Conservation (phyloP, 2,329 filamentous ascomycete genomes). For the Penicillium sp. region DNA sequence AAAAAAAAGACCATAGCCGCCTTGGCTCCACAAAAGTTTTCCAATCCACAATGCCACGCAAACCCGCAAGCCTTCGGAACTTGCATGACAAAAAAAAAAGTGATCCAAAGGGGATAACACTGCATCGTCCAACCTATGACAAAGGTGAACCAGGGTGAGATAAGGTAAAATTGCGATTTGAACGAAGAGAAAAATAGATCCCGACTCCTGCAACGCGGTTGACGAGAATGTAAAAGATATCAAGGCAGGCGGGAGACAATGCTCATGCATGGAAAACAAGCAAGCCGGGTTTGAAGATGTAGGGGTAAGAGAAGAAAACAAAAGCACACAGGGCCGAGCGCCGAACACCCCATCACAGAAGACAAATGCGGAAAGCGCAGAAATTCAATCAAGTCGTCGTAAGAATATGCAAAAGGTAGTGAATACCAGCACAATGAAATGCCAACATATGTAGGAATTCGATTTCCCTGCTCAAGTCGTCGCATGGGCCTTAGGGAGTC, state of each 20-base stretch:
- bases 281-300: constrained; percentile 13
- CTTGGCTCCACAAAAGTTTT: background rate
- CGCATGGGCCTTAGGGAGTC: constrained; percentile 18
- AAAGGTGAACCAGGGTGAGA: constrained; percentile 2
- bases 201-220: constrained; percentile 24
- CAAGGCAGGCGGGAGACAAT: constrained; percentile 23
- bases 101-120: background rate
- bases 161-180: constrained; percentile 21
- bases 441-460: constrained; percentile 33
- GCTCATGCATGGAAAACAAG: constrained; percentile 18
- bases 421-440: constrained; percentile 37
- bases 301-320: constrained; percentile 15
- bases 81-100: constrained; percentile 3
- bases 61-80: background rate
- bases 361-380: constrained; percentile 30
- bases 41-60: constrained; percentile 1
- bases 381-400: constrained; percentile 31
- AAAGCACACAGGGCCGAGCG: constrained; percentile 23
- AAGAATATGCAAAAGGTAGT: constrained; percentile 35
- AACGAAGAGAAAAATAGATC: constrained; percentile 20
- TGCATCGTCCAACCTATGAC: background rate
- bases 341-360: constrained; percentile 29
- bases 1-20: constrained; percentile 3
- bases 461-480: constrained; percentile 21
- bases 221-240: constrained; percentile 26